phyloP scores from a whole-genome alignment of 768 basidiomycete species.

The Mycena amicta region DNA sequence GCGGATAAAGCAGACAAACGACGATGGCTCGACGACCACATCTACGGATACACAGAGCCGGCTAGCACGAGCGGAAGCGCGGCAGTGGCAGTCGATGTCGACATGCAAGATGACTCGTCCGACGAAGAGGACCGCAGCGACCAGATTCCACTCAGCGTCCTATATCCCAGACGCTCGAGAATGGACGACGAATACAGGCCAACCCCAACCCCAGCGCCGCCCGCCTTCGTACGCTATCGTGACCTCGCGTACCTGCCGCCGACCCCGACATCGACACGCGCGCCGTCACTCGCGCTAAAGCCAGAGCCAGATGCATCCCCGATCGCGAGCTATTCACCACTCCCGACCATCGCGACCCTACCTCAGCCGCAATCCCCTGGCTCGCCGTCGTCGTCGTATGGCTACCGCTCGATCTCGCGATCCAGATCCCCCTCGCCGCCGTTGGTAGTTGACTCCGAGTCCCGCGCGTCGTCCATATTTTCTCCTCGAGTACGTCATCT shows the following conservation, averaged over 20 bases:
- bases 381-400: neutral
- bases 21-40: neutral
- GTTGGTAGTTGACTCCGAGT: neutral
- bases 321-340: neutral
- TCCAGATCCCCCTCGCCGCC: neutral
- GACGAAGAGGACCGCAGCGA: neutral
- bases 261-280: neutral
- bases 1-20: neutral
- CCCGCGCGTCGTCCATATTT: neutral
- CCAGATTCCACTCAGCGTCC: neutral
- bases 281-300: neutral
- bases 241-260: neutral
- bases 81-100: neutral
- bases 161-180: neutral
- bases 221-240: neutral
- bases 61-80: neutral
- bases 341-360: neutral
- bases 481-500: neutral
- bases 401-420: neutral
- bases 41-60: neutral
- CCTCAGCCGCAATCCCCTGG: neutral
- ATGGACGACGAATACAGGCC: neutral
- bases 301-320: neutral
- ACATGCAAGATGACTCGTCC: neutral
- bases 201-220: neutral